Evolutionary conservation across 2,329 filamentous ascomycete species (phyloP), one percentile per base, ranked within the genome.

Genomic region (Fusarium sacchari): DNA sequence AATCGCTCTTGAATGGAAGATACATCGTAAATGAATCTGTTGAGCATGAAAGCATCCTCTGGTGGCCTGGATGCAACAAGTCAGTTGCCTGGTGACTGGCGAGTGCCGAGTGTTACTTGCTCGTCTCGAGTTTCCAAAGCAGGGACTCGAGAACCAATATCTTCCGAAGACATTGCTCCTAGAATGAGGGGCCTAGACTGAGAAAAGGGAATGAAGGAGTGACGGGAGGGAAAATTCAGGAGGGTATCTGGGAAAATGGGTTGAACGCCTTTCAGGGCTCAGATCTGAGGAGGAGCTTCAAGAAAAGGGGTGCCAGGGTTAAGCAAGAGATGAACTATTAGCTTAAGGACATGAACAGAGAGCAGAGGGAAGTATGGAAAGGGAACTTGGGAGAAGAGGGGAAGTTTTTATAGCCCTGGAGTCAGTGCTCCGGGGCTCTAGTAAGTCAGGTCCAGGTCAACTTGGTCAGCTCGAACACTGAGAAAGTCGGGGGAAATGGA

Each of bases 1-100:
- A 76, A 60, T 1, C 59, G 56, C 26, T 73, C 68, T 22, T 75
- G 71, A 14, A 73, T 17, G 3, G 65, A 67, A 6, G 49, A 65
- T 0, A 46, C 60, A 32, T 76, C 67, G 13, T 73, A 55, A 30
- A 76, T 57, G 32, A 67, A 76, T 20, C 42, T 50, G 0, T 53
- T 32, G 11, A 76, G 57, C 56, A 73, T 65, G 7, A 3, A 28
- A 7, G 13, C 4, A 17, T 34, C 20, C 18, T 34, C 30, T 34
- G 13, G 32, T 18, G 24, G 12, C 28, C 67, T 71, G n/a, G 8
- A 5, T 12, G 20, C 6, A 14, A 43, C 10, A 26, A 20, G 39
- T 69, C 46, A 69, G 59, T 14, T 11, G n/a, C 28, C 32, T 36
- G 24, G 15, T 15, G 36, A 20, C 3, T 12, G 34, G 11, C 11